Conservation (phyloP, 495 filamentous ascomycete genomes). For the Daldinia caldariorum region DNA sequence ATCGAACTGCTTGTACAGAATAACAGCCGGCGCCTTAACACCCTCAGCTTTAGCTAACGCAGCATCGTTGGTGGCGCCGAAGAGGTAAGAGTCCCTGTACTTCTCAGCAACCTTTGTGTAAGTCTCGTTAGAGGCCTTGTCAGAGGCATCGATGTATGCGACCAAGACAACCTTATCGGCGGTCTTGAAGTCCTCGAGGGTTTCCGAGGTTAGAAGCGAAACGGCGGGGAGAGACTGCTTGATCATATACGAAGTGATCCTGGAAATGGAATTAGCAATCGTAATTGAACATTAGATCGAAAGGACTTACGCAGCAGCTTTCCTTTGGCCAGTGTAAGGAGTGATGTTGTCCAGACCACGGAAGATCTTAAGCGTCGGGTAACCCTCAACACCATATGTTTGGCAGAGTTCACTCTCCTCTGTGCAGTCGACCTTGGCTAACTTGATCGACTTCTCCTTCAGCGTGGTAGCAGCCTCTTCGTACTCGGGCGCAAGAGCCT, state of each 20-base stretch:
- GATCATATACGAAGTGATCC: slow-evolving; percentile 98
- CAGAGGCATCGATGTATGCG: slow-evolving; percentile 83
- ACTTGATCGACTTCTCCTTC: slow-evolving; percentile 92
- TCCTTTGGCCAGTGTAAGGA: slow-evolving; percentile 88
- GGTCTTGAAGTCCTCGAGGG: slow-evolving; percentile 94
- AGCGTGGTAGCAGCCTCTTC: slow-evolving; percentile 91
- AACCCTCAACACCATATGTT: slow-evolving; percentile 90
- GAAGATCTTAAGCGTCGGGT: slow-evolving; percentile 99
- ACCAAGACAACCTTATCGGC: slow-evolving; percentile 96
- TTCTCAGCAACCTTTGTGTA: slow-evolving; percentile 83
- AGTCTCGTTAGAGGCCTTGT: slow-evolving; percentile 84
- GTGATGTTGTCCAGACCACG: slow-evolving; percentile 84
- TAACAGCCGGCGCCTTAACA: slow-evolving; percentile 83
- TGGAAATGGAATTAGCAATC: slow-evolving; percentile 54
- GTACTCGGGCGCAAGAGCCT: slow-evolving; percentile 84
- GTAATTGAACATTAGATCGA: not conserved
- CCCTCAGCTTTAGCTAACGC: slow-evolving; percentile 88
- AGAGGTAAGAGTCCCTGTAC: slow-evolving; percentile 90
- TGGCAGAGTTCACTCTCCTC: slow-evolving; percentile 92
- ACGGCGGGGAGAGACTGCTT: slow-evolving; percentile 97
- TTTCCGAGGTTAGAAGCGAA: slow-evolving; percentile 78
- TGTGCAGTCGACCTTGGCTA: slow-evolving; percentile 97
- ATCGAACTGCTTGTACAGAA: slow-evolving; percentile 98
- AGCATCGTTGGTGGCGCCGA: slow-evolving; percentile 84
- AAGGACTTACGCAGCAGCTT: slow-evolving; percentile 80